Evolutionary conservation across 768 basidiomycete genomes (phyloP), one percentile per base, ranked within the genome.

Genomic region (Lactifluus subvellereus): DNA sequence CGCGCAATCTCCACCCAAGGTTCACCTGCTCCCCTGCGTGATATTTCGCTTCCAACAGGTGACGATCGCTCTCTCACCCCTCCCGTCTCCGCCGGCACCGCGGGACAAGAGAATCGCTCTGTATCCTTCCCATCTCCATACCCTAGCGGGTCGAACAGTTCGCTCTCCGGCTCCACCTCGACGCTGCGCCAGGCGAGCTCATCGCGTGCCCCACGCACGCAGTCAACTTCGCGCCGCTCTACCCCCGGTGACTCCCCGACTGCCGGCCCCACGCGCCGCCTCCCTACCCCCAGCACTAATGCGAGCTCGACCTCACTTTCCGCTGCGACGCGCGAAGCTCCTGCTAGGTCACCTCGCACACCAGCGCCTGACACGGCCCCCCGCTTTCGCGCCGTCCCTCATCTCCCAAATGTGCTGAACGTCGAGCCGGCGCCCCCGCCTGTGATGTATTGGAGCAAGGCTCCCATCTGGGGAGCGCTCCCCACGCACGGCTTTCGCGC

Each of bases 401-500:
- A 80, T 22, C 71, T 90, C 11, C 85, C 86, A 1, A 81, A 88
- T 67, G 82, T 79, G 56, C 80, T 81, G 69, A 80, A 87, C 47
- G 82, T 77, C 6, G 78, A 81, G 55, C 76, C 76, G 38, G 85
- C 83, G 0, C 85, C 91, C 1, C 82, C 88, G 54, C 89, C 90
- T 0, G 76, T 80, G 42, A 90, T 92, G 86, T 86, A 94, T 72
- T 94, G 91, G 91, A 88, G 87, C 70, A 80, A 81, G 57, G 91
- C 91, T 0, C 89, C 91, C 0, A 87, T 89, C 20, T 88, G 86
- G 72, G 91, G 91, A 0, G 60, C 75, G 0, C 66, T 90, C 37
- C 89, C 91, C 2, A 81, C 77, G 68, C 80, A 83, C 57, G 82
- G 81, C 10, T 83, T 94, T 77, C 83, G 93, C 4, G 89, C 91